Conservation (phyloP, 2,329 filamentous ascomycete species). For the Neospermospora avenae region DNA sequence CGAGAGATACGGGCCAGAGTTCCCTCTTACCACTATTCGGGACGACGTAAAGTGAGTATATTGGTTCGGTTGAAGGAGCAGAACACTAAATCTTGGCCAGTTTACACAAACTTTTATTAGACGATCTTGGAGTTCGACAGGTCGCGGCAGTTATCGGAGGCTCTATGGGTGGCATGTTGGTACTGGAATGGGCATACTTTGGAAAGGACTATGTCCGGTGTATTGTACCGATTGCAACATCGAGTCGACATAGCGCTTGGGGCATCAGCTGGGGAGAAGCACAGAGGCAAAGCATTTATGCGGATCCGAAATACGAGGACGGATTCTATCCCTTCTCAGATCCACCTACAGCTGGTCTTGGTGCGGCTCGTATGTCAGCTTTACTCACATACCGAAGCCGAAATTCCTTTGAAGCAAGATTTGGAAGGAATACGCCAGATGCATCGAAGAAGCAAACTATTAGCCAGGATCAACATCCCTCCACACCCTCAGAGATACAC, state of each 20-base stretch:
- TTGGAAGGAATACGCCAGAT: conserved; percentile 89
- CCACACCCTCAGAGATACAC: conserved; percentile 53
- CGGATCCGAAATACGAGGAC: conserved; percentile 96
- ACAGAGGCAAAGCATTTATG: conserved; percentile 91
- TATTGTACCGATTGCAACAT: conserved; percentile 82
- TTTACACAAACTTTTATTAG: conserved; percentile 74
- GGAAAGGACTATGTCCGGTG: conserved; percentile 80
- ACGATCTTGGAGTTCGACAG: conserved; percentile 75
- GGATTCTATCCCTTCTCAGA: conserved; percentile 90
- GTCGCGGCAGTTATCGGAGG: conserved; percentile 78
- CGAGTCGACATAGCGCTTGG: conserved; percentile 82
- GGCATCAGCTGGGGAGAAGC: conserved; percentile 89
- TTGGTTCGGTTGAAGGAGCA: conserved; percentile 13
- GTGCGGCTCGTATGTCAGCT: conserved; percentile 94
- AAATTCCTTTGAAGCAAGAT: conserved; percentile 94
- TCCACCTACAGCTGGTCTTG: conserved; percentile 80
- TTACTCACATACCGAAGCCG: conserved; percentile 93
- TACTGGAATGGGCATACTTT: conserved; percentile 89
- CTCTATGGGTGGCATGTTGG: conserved; percentile 85
- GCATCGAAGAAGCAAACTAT: conserved; percentile 80
- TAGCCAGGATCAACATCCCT: conserved; percentile 59
- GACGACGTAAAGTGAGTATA: conserved; percentile 84
- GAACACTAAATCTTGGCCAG: conserved; percentile 40
- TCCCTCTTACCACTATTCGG: conserved; percentile 89
- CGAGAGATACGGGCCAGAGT: conserved; percentile 79